Base-by-base conservation (phyloP, 2,329 filamentous ascomycete genomes). In the Pseudocercospora crystallina region DNA sequence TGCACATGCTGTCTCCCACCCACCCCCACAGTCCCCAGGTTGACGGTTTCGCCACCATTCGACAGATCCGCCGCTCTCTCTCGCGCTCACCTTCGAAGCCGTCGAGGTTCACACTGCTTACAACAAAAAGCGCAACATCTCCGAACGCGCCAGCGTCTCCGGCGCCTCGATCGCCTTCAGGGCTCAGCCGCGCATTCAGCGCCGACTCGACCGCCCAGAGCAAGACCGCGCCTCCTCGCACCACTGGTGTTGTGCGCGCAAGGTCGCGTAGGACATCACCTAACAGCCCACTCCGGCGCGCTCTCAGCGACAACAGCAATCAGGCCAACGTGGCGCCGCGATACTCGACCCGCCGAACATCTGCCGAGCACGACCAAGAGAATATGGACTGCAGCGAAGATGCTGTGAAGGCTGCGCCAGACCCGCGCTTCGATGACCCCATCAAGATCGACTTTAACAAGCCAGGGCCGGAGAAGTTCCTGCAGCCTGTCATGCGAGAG, bases 71-170 rank as follows among this genome's bases (percentile, higher is more conserved):
- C 59, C 87, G 90, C 61, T 96, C 92, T 20, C 79, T 96, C 57
- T 96, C 91, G 50, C 83, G 90, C 63, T 96, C 92, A n/a, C 92
- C 92, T 9, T 96, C 92, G 30, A 95, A 94, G 70, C 77, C 76
- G 37, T 80, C 80, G 50, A 79, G 81, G 62, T 92, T 94, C 52
- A 48, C 69, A 80, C 75, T 95, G 46, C 75, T 82, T 60, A 76
- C 73, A 10, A 72, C 76, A 20, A 72, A 76, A 53, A 72, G 74
- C 12, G 70, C 73, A 42, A 57, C 61, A 40, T 73, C 74, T 26
- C 7, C 8, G 9, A 61, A 47, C 49, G 49, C 54, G 44, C 61
- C 68, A 43, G 66, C 72, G 50, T 57, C 60, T 17, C 57, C 58
- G 10, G 53, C 59, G 14, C 62, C 64, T n/a, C 47, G 54, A 43